Evolutionary conservation across 495 filamentous ascomycete species (phyloP), one percentile per base, ranked within the genome.

Genomic region (Sphaerosporella brunnea): DNA sequence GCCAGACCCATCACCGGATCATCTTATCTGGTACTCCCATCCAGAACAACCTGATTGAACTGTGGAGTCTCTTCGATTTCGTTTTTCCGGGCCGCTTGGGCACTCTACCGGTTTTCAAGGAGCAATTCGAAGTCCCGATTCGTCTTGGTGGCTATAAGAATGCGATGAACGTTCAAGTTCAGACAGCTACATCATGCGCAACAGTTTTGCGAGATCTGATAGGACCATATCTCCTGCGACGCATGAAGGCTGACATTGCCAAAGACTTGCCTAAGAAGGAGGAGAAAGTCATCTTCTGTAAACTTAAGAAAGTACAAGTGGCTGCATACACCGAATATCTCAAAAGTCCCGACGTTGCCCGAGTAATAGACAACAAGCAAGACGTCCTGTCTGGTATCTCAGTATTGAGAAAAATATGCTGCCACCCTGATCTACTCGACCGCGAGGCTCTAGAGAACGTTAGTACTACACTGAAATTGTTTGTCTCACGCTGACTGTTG

Each of bases 11-110:
- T 2, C 87, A 96, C 59, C 78, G 90, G 21, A 69, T 96, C 42
- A 96, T 97, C 49, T 68, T 96, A 3, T 95, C 90, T 0, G 90
- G 90, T 5, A 97, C 90, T 0, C 90, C 90, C 1, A 93, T 97
- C 70, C 90, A 97, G 64, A 97, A 97, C 60, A 95, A 94, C 53
- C 70, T 97, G 10, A 73, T 80, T n/a, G 90, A 97, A 57, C 69
- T 97, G 2, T 97, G 90, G 90, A 93, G 85, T 0, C 66, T 97
- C 5, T 94, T 96, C 56, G 90, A 97, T 60, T 97, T 95, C 56
- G 76, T 95, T 47, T 94, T 81, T 54, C 90, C 90, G 0, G 93
- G 95, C 82, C 82, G 84, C 25, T 68, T 97, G 9, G 90, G 90
- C 0, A 95, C 81, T 0, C 70, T 97, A 11, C 82, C 93, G 24